Conservation (phyloP, 345 rosid genomes). For the Boechera retrofracta region DNA sequence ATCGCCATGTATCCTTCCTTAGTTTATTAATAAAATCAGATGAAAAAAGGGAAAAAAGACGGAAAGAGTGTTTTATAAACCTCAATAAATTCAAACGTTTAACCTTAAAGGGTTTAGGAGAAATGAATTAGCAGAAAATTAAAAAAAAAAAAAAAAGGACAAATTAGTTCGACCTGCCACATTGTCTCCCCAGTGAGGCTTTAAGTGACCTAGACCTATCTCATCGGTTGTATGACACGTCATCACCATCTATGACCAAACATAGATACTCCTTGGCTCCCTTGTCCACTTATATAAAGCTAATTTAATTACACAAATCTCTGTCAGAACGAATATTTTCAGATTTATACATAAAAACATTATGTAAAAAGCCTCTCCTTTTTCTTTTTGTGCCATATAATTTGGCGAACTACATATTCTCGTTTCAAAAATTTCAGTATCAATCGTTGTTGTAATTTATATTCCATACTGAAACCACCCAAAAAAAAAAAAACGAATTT, state of each 20-base stretch:
- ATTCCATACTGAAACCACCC: neutral
- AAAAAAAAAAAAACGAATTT: neutral
- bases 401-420: conserved; percentile 10
- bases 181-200: conserved; percentile 36
- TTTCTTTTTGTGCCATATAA: neutral
- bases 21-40: too few relatives aligned
- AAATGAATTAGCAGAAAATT: neutral
- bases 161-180: conserved; percentile 45
- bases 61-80: too few relatives aligned
- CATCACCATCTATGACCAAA: conserved; percentile 34
- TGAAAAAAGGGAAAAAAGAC: too few relatives aligned
- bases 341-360: conserved; percentile 12
- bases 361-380: conserved; percentile 6
- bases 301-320: conserved; percentile 8
- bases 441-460: neutral
- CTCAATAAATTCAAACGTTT: neutral
- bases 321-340: conserved; percentile 31
- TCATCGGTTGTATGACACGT: conserved; percentile 40
- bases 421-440: neutral
- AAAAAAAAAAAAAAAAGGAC: neutral
- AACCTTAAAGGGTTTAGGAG: neutral
- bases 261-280: conserved; percentile 22
- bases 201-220: conserved; percentile 30
- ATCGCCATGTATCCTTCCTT: too few relatives aligned
- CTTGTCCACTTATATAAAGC: conserved; percentile 34